Evolutionary conservation across 768 basidiomycete genomes (phyloP).

Genomic region (Psilocybe cyanescens): DNA sequence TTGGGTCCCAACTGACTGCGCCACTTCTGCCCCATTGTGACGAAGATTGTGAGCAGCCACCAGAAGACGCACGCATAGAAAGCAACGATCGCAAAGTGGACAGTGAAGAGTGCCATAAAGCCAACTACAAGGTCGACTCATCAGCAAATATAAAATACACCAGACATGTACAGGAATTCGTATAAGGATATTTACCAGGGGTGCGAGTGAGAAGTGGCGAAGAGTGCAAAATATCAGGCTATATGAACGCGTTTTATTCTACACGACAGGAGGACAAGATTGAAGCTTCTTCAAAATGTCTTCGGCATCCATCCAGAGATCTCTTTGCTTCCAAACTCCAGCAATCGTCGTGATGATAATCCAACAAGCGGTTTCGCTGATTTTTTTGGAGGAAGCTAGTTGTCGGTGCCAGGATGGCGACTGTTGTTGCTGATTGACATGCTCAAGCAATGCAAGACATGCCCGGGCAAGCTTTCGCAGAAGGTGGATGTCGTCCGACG

Average conservation of each 20-base stretch:
- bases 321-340: conserved; percentile 77
- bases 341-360: conserved; percentile 67
- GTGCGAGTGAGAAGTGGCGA: neutral
- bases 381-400: conserved; percentile 20
- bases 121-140: too few species aligned
- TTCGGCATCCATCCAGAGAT: conserved; percentile 81
- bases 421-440: conserved; percentile 26
- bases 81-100: too few species aligned
- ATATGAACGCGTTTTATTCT: neutral
- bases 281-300: conserved; percentile 37
- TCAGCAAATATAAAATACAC: too few species aligned
- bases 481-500: conserved; percentile 78
- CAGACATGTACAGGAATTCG: too few species aligned
- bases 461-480: conserved; percentile 76
- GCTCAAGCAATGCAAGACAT: conserved; percentile 58
- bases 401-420: conserved; percentile 11
- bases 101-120: too few species aligned
- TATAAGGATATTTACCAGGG: neutral
- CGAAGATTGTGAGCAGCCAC: too few species aligned
- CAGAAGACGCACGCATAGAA: too few species aligned
- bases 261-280: neutral
- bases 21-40: too few species aligned
- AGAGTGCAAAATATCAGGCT: neutral
- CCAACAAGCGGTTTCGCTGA: conserved; percentile 67
- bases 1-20: too few species aligned